Evolutionary conservation across 352 stramenopile species (phyloP).

Genomic region (Globisporangium polare): DNA sequence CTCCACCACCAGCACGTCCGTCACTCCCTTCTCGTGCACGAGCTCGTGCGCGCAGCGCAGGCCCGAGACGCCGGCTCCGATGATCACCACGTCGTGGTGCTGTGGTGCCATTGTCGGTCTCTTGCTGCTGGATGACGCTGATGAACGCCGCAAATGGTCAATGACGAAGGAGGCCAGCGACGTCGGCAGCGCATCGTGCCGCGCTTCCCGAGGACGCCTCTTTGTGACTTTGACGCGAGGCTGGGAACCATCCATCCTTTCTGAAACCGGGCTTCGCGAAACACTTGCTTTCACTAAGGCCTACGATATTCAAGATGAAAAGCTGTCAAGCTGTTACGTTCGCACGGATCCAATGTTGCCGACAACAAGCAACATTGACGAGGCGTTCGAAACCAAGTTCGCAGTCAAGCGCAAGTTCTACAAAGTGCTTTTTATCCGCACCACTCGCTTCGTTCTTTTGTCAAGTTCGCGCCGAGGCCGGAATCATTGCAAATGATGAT

Average conservation of each 20-base stretch:
- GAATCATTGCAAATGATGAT: too few species aligned
- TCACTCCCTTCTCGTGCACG: constrained; percentile 44
- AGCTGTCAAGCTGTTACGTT: too few species aligned
- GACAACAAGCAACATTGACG: too few species aligned
- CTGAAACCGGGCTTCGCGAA: not conserved
- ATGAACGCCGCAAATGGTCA: constrained; percentile 3
- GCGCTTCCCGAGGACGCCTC: not conserved
- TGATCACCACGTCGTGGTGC: constrained; percentile 63
- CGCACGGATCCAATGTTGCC: too few species aligned
- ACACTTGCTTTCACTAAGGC: not conserved
- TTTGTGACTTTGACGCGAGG: not conserved
- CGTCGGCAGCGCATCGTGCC: not conserved
- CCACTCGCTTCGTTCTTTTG: too few species aligned
- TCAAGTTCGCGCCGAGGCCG: too few species aligned
- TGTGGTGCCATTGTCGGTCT: constrained; percentile 9
- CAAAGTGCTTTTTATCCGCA: too few species aligned
- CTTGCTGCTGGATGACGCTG: not conserved
- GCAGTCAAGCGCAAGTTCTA: too few species aligned
- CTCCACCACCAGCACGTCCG: constrained; percentile 74
- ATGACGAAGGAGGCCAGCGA: not conserved
- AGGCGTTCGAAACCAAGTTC: too few species aligned
- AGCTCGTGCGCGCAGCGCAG: constrained; percentile 65
- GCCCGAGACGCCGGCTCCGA: constrained; percentile 63
- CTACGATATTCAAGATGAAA: not conserved
- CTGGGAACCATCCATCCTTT: constrained; percentile 7